Evolutionary conservation across 1,139 yeast species (phyloP).

Genomic region (Blastobotrys arbuscula): DNA sequence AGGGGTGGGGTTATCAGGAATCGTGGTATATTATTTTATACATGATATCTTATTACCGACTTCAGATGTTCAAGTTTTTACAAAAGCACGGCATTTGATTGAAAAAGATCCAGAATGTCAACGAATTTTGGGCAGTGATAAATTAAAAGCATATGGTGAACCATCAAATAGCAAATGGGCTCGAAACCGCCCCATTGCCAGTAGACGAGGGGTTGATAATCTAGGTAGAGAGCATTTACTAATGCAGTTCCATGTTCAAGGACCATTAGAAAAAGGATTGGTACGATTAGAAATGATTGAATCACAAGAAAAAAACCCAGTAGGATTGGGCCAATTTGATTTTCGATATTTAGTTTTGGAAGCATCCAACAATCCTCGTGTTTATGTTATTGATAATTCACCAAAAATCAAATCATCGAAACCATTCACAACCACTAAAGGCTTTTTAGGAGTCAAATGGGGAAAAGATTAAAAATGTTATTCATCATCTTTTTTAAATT

Average conservation of each 20-base stretch:
- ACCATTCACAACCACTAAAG: slow-evolving; percentile 36
- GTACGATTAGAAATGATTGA: slow-evolving; percentile 71
- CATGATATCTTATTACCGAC: slow-evolving; percentile 81
- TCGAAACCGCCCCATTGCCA: slow-evolving; percentile 72
- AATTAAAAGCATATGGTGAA: slow-evolving; percentile 82
- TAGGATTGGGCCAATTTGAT: slow-evolving; percentile 57
- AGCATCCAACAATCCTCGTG: slow-evolving; percentile 62
- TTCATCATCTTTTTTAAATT: not conserved
- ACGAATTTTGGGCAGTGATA: slow-evolving; percentile 49
- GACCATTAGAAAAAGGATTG: slow-evolving; percentile 49
- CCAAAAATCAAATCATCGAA: slow-evolving; percentile 23
- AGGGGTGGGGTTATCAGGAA: slow-evolving; percentile 52
- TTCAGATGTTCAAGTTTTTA: slow-evolving; percentile 86
- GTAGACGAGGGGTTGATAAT: slow-evolving; percentile 47
- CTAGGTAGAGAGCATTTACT: slow-evolving; percentile 75
- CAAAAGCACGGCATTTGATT: slow-evolving; percentile 72
- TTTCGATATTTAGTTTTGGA: slow-evolving; percentile 73
- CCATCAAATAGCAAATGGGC: slow-evolving; percentile 68
- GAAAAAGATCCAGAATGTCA: slow-evolving; percentile 63
- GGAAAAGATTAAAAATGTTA: slow-evolving; percentile 53
- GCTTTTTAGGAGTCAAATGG: slow-evolving; percentile 81
- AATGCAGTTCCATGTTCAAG: slow-evolving; percentile 84
- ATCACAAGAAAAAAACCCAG: slow-evolving; percentile 22
- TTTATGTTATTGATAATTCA: slow-evolving; percentile 60
- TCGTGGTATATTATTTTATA: slow-evolving; percentile 70